A percentile compares a stretch with the other conserved stretches of the same genome.
Conservation (phyloP, 2,329 filamentous ascomycete genomes). For the Didymella pomorum region DNA sequence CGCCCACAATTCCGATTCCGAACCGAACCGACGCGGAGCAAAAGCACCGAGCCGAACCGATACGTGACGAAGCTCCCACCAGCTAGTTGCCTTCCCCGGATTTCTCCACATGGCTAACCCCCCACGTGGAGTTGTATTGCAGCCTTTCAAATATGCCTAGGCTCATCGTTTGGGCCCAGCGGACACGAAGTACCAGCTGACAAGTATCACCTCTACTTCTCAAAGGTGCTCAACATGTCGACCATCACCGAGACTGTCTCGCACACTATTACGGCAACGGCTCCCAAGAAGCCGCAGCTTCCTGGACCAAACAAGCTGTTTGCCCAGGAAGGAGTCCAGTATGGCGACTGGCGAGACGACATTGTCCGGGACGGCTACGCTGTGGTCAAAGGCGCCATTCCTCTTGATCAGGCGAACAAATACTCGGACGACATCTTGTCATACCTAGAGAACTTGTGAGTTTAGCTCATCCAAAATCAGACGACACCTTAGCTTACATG, state of each 20-base stretch:
- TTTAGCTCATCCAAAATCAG: not conserved
- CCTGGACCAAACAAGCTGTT: not conserved
- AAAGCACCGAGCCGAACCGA: not conserved
- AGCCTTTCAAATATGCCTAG: not conserved
- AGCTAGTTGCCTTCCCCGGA: not conserved
- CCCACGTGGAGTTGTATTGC: not conserved
- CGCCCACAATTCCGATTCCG: not conserved
- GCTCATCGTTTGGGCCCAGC: not conserved
- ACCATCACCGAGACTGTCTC: not conserved
- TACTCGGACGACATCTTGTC: not conserved
- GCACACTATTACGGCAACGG: not conserved
- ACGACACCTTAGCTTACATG: not conserved
- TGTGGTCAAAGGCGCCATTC: not conserved
- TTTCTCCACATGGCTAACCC: not conserved
- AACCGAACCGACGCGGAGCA: not conserved
- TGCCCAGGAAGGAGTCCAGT: not conserved
- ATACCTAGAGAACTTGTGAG: not conserved
- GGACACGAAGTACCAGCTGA: not conserved
- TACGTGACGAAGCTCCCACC: not conserved
- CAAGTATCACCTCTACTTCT: not conserved
- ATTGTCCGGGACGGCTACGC: not conserved
- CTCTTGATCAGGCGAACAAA: not conserved
- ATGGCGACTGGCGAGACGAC: not conserved
- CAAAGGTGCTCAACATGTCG: not conserved
- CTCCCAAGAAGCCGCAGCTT: not conserved